Percentiles rank a stretch among this genome's conserved stretches.
Conservation (phyloP, 768 basidiomycete species). For the Kwoniella newhampshirensis region DNA sequence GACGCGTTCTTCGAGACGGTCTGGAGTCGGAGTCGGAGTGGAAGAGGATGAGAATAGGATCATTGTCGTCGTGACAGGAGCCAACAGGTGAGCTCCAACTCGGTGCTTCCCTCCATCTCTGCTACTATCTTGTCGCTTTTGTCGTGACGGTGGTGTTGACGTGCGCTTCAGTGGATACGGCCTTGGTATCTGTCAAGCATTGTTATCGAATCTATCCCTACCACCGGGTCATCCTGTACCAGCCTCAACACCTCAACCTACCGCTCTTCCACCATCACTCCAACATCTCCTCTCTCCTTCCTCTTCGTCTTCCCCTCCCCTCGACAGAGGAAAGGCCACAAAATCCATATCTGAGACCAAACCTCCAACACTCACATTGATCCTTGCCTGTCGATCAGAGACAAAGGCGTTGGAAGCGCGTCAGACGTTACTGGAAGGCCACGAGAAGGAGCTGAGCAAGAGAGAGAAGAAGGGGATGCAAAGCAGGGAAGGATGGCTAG, state of each 20-base stretch:
- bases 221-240: constrained; percentile 23
- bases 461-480: constrained; percentile 27
- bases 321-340: constrained; percentile 1
- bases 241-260: constrained; percentile 25
- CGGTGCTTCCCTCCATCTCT: neutral
- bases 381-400: constrained; percentile 50
- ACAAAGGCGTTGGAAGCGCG: constrained; percentile 38
- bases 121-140: neutral
- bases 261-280: constrained; percentile 24
- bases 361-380: constrained; percentile 48
- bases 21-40: neutral
- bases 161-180: constrained; percentile 46
- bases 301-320: constrained; percentile 18
- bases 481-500: constrained; percentile 46
- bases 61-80: constrained; percentile 52
- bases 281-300: constrained; percentile 9
- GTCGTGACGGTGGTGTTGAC: neutral
- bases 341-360: neutral
- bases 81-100: constrained; percentile 51
- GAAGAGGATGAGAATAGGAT: constrained; percentile 38
- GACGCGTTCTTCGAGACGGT: constrained; percentile 14
- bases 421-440: constrained; percentile 26
- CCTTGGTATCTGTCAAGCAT: constrained; percentile 47
- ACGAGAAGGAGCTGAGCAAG: constrained; percentile 32
- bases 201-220: constrained; percentile 48